Evolutionary conservation across 108 stramenopile genomes (phyloP).

Genomic region (Mediolabrus comicus): DNA sequence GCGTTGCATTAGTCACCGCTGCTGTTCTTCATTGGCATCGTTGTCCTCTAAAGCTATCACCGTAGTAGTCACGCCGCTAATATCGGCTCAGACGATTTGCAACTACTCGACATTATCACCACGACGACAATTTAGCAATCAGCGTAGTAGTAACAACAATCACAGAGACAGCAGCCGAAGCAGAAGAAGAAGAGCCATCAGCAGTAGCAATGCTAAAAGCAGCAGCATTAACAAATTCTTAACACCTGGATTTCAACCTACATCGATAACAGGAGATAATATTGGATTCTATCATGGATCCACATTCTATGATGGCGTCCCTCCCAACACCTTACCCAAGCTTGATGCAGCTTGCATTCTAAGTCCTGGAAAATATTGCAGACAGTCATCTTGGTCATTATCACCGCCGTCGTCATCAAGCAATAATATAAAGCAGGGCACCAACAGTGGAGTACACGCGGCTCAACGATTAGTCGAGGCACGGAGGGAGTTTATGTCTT

Average conservation of each 20-base stretch:
- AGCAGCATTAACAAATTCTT: background rate
- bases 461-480: slow-evolving; percentile 19
- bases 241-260: slow-evolving; percentile 20
- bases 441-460: slow-evolving; percentile 23
- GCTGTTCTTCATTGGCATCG: too few relatives aligned
- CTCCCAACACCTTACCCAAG: background rate
- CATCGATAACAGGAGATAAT: background rate
- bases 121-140: too few relatives aligned
- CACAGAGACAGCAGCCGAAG: too few relatives aligned
- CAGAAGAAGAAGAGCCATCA: too few relatives aligned
- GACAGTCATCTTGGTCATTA: background rate
- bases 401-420: background rate
- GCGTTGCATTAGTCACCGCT: too few relatives aligned
- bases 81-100: too few relatives aligned
- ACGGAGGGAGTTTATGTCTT: slow-evolving; percentile 12
- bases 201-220: background rate
- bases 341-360: slow-evolving; percentile 20
- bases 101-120: too few relatives aligned
- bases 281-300: slow-evolving; percentile 4
- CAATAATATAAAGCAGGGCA: background rate
- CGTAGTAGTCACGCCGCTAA: too few relatives aligned
- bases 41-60: too few relatives aligned
- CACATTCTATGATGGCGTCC: background rate
- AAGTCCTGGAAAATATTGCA: slow-evolving; percentile 13
- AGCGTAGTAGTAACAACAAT: too few relatives aligned